These are phyloP conservation scores for Malassezia brasiliensis DNA, from an alignment of 1,284 basidiomycete species.

Conservation along the genomic window DNA sequence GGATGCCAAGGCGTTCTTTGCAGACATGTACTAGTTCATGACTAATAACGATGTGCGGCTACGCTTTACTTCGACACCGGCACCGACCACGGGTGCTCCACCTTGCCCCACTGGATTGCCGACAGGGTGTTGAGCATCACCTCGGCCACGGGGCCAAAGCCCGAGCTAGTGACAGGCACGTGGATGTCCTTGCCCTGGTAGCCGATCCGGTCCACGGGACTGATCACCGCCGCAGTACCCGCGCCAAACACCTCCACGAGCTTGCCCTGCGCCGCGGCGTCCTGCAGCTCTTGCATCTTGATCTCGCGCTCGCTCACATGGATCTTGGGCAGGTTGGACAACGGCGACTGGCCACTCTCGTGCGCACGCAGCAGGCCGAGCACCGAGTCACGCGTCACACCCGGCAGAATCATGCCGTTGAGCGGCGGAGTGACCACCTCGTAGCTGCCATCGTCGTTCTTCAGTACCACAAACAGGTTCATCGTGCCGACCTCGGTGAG, in stretches of 20 bases:
- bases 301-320: constrained; percentile 72
- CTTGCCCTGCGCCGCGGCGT: constrained; percentile 60
- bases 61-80: not conserved
- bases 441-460: constrained; percentile 58
- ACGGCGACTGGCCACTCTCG: constrained; percentile 53
- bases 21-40: constrained; percentile 6
- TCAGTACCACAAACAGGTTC: constrained; percentile 87
- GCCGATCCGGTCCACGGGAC: constrained; percentile 60
- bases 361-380: constrained; percentile 72
- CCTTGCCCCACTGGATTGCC: constrained; percentile 79
- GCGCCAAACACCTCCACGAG: constrained; percentile 87
- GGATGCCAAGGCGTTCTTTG: constrained; percentile 12
- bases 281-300: constrained; percentile 76
- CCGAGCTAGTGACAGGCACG: constrained; percentile 75
- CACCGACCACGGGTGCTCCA: constrained; percentile 69
- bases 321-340: constrained; percentile 50
- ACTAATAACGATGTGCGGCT: not conserved
- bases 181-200: constrained; percentile 73
- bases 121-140: constrained; percentile 72
- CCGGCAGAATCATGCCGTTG: constrained; percentile 89
- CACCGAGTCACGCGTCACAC: constrained; percentile 79
- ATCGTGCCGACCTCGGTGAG: constrained; percentile 63
- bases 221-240: constrained; percentile 59
- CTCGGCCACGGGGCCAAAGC: constrained; percentile 75
- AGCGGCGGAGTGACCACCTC: constrained; percentile 60